These are phyloP conservation scores for Adiantum capillusveneris DNA, from an alignment of 75 land plant species.

Conservation along the genomic window DNA sequence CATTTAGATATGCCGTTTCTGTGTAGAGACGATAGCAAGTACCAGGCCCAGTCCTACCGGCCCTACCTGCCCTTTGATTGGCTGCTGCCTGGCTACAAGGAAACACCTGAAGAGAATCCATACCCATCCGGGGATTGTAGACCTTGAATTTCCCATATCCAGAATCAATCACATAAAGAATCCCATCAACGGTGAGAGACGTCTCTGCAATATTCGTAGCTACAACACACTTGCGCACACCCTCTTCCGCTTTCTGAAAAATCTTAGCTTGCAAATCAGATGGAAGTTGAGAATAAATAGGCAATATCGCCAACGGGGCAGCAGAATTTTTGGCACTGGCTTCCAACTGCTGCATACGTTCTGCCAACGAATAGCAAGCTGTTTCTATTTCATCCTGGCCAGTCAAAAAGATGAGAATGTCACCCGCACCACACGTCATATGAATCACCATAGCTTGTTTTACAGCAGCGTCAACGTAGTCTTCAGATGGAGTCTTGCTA, in stretches of 20 bases:
- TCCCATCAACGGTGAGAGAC: conserved; percentile 95
- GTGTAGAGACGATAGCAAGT: conserved; percentile 96
- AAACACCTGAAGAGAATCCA: conserved; percentile 99
- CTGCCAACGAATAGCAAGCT: conserved; percentile 74
- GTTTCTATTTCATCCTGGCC: conserved; percentile 99
- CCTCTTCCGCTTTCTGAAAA: conserved; percentile 93
- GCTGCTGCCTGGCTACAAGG: conserved; percentile 96
- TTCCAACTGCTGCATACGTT: conserved; percentile 82
- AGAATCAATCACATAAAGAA: conserved; percentile 89
- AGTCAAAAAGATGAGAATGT: conserved; percentile 96
- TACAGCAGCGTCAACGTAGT: conserved; percentile 95
- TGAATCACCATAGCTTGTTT: conserved; percentile 97
- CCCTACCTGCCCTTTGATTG: conserved; percentile 92
- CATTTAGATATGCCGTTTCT: conserved; percentile 85
- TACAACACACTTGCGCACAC: conserved; percentile 90
- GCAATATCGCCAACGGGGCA: conserved; percentile 67
- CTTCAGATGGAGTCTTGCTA: conserved; percentile 97
- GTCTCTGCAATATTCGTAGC: conserved; percentile 99
- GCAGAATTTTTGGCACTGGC: conserved; percentile 47
- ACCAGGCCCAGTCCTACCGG: conserved; percentile 97
- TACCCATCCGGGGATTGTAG: conserved; percentile 97
- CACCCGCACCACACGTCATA: conserved; percentile 84
- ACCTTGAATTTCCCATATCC: conserved; percentile 98
- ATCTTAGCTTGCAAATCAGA: conserved; percentile 97
- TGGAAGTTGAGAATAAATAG: conserved; percentile 96